Evolutionary conservation across 441 rosid genomes (phyloP).

Genomic region (Gossypium lobatum): DNA sequence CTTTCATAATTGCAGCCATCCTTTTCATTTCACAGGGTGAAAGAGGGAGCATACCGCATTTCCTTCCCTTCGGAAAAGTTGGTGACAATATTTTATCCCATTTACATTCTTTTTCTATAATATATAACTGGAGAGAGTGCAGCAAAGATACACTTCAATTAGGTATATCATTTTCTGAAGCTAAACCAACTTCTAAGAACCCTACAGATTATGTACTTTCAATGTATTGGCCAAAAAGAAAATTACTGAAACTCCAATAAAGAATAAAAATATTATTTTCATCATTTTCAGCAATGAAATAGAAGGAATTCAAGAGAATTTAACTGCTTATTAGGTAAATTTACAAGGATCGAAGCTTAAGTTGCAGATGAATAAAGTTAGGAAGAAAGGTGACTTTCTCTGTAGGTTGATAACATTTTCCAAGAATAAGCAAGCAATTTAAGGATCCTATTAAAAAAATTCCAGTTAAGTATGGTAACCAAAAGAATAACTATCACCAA

Average conservation of each 20-base stretch:
- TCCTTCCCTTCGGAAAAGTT: not conserved
- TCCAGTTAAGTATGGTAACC: not conserved
- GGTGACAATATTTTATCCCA: conserved; percentile 2
- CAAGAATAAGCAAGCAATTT: not conserved
- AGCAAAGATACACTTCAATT: not conserved
- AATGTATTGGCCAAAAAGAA: conserved; percentile 2
- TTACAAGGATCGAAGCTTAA: not conserved
- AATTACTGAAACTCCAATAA: not conserved
- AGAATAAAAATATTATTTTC: not conserved
- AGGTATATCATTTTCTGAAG: not conserved
- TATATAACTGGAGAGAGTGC: not conserved
- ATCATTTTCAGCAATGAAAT: not conserved
- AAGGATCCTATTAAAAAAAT: conserved; percentile 4
- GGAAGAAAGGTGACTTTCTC: not conserved
- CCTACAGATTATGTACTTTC: not conserved
- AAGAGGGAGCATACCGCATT: not conserved
- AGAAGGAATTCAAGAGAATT: not conserved
- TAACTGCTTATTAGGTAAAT: conserved; percentile 3
- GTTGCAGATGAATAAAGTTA: not conserved
- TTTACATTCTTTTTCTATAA: not conserved
- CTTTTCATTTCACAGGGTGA: not conserved
- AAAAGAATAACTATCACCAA: not conserved
- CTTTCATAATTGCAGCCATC: not conserved
- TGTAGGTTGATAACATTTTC: conserved; percentile 3
- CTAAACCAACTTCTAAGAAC: conserved; percentile 1